Evolutionary conservation across 2,329 filamentous ascomycete genomes (phyloP).

Genomic region (Aspergillus neoniger): DNA sequence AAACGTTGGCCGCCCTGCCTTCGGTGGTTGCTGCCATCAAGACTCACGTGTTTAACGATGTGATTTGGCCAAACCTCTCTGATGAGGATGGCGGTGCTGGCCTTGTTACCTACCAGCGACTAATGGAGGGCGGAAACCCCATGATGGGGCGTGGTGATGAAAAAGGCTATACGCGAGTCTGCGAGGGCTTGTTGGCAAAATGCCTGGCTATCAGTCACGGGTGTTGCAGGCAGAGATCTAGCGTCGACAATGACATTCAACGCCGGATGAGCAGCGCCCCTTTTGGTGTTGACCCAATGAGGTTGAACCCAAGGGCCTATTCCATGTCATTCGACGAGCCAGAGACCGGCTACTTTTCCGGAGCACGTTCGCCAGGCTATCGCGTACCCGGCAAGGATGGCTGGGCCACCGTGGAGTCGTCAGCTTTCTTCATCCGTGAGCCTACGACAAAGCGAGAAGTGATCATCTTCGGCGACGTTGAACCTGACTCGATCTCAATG

Average conservation of each 20-base stretch:
- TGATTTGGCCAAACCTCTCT: slow-evolving; percentile 96
- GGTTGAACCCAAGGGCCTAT: slow-evolving; percentile 45
- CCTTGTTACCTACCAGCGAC: slow-evolving; percentile 82
- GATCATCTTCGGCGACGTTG: slow-evolving; percentile 92
- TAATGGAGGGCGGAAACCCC: slow-evolving; percentile 85
- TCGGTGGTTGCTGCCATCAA: slow-evolving; percentile 92
- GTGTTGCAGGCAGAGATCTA: slow-evolving; percentile 74
- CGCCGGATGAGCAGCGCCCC: slow-evolving; percentile 56
- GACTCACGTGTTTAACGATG: slow-evolving; percentile 92
- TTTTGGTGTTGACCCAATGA: slow-evolving; percentile 50
- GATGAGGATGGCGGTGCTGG: slow-evolving; percentile 95
- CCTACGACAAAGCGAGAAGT: slow-evolving; percentile 71
- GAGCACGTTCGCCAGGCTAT: slow-evolving; percentile 31
- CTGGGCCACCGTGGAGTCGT: slow-evolving; percentile 64
- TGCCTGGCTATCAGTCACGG: slow-evolving; percentile 88
- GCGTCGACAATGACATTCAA: slow-evolving; percentile 50
- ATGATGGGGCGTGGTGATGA: slow-evolving; percentile 77
- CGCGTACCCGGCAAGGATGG: slow-evolving; percentile 11
- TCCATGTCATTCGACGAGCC: slow-evolving; percentile 28
- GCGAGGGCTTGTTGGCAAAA: slow-evolving; percentile 85
- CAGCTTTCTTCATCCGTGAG: slow-evolving; percentile 89
- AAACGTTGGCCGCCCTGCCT: slow-evolving; percentile 81
- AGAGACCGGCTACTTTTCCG: slow-evolving; percentile 26
- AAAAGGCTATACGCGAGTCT: slow-evolving; percentile 83
- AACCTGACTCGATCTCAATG: slow-evolving; percentile 82